Percentiles rank a stretch among this genome's conserved stretches.
Conservation (phyloP, 768 basidiomycete genomes). For the Mycena floridula region DNA sequence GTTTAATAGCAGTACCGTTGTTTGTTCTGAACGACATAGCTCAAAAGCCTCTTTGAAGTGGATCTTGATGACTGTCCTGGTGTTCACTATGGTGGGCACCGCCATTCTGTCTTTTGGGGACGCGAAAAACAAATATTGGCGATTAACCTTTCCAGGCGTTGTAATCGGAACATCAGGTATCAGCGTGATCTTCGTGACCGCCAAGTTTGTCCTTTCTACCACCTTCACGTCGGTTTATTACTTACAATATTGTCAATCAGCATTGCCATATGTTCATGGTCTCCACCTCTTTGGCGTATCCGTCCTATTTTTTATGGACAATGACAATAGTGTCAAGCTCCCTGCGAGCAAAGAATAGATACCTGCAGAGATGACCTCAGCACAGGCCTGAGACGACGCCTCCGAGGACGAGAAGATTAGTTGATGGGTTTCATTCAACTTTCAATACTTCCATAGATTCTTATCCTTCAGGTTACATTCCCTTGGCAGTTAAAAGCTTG, state of each 20-base stretch:
- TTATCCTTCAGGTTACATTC: no score
- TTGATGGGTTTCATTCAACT: no score
- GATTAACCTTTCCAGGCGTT: constrained; percentile 42
- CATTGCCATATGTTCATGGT: constrained; percentile 40
- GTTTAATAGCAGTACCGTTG: constrained; percentile 27
- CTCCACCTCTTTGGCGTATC: constrained; percentile 19
- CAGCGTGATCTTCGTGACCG: constrained; percentile 39
- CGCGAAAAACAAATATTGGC: constrained; percentile 36
- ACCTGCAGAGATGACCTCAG: no score
- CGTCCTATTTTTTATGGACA: no score
- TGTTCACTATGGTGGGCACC: constrained; percentile 30
- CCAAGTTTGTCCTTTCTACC: no score
- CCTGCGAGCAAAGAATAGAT: no score
- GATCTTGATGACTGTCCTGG: constrained; percentile 36
- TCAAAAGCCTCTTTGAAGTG: constrained; percentile 31
- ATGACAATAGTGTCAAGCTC: no score
- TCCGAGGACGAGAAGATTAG: no score
- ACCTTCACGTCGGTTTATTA: no score
- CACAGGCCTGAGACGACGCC: no score
- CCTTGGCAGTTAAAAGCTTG: no score
- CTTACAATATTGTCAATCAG: constrained; percentile 22
- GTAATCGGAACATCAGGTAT: constrained; percentile 38
- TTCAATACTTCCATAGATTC: no score
- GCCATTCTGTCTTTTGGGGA: constrained; percentile 36
- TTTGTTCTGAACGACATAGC: constrained; percentile 33